Percentiles rank a stretch among this genome's conserved stretches.
Evolutionary conservation across 805 yeast genomes (phyloP).

Genomic region (Pichia thaimueangensis): DNA sequence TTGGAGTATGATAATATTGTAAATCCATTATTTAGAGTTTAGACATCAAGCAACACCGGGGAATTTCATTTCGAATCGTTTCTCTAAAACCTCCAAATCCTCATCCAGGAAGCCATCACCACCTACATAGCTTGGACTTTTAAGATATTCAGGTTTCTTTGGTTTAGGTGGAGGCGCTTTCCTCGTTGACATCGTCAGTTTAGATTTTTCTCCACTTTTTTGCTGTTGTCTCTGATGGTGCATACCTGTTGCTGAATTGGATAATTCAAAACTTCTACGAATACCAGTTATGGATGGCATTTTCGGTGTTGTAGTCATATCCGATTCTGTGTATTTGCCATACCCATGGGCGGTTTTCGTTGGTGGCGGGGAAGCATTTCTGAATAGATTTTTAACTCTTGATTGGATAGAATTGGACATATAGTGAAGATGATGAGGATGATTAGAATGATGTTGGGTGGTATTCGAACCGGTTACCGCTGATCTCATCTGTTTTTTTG

Average conservation of each 20-base stretch:
- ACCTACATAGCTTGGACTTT: constrained; percentile 15
- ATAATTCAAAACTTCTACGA: no score
- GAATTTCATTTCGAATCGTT: constrained; percentile 48
- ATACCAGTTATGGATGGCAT: no score
- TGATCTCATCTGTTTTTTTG: no score
- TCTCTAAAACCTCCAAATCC: constrained; percentile 55
- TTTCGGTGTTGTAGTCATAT: neutral
- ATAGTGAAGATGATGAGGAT: no score
- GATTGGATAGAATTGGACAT: constrained; percentile 42
- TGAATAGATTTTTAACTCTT: constrained; percentile 46
- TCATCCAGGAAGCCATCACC: constrained; percentile 11
- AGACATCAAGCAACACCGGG: constrained; percentile 34
- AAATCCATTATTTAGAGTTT: no score
- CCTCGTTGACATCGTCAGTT: no score
- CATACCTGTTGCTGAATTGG: neutral
- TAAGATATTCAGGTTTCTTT: constrained; percentile 49
- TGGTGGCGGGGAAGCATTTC: constrained; percentile 39
- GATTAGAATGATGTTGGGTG: no score
- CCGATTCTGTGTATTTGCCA: constrained; percentile 59
- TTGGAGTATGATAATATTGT: no score
- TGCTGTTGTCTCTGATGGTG: neutral
- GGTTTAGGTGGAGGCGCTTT: constrained; percentile 50
- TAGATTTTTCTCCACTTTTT: no score
- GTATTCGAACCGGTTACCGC: no score
- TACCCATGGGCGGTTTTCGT: constrained; percentile 72